Base-by-base conservation (phyloP, 768 basidiomycete genomes). In the Boletus sp. region DNA sequence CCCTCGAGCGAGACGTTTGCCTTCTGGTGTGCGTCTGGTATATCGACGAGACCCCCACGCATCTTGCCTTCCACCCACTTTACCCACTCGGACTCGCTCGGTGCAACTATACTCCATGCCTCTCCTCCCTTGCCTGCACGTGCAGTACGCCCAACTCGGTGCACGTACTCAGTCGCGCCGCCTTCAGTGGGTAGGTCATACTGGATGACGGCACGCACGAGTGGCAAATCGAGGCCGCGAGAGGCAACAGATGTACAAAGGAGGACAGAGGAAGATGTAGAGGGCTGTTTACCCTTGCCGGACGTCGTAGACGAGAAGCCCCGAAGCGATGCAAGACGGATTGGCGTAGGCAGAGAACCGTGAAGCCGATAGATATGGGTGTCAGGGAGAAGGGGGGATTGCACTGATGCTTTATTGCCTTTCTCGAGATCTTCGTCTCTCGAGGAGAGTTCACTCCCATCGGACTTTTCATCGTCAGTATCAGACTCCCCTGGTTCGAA, bases 161-260 rank as follows among this genome's bases (percentile, higher is more conserved):
- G 97, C 10, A 99, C 85, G 63, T 99, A 98, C 68, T 99, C 97
- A 11, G 88, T 97, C 27, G 87, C 86, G 10, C 97, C 96, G 17
- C 94, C 91, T 75, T 99, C 97, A 0, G 97, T 98, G 1, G 97
- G 96, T 21, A 98, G 82, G 68, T 99, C 97, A 65, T 97, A 97
- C 66, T 99, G 97, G 32, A 98, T 75, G 56, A 99, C 94, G 3
- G 92, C 90, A 34, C 88, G 86, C 7, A 98, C 94, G n/a, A 90
- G 80, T 6, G 94, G 94, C 27, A 99, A 77, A 73, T 98, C 96
- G 25, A 99, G 81, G 66, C 97, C 97, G 67, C 97, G 92, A n/a
- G 97, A 94, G 3, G 97, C 97, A 48, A 99, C 95, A 9, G 93
- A 96, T 1, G 97, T 99, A 69, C 95, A 98, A 42, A 98, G 79